Base-by-base conservation (phyloP, 352 stramenopile species). In the Phytophthora pinifolia region DNA sequence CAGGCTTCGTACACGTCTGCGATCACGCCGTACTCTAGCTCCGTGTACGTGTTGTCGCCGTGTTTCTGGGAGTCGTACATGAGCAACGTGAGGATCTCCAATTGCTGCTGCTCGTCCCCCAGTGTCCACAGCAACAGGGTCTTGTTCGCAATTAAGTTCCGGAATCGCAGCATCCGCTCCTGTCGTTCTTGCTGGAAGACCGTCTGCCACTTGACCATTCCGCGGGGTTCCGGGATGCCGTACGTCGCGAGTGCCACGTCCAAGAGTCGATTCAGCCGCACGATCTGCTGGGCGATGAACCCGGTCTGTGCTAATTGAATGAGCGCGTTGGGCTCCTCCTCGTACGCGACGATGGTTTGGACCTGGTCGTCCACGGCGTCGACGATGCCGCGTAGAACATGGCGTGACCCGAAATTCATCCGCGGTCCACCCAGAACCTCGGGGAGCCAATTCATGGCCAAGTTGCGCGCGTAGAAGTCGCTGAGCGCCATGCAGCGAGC, bases 61-160 rank as follows among this genome's bases (percentile, higher is more conserved):
- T 70, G 55, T 30, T 60, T 67, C 17, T 60, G 49, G 33, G 59
- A 52, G 34, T 73, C 65, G 29, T 73, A 67, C 9, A 55, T 46
- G 27, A 67, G 42, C 39, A 70, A 47, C 33, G 60, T 64, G 6
- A 70, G 39, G n/a, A 70, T 25, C 27, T 70, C 39, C 12, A 67
- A 18, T 35, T 73, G 60, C 42, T 69, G 65, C 35, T 59, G 22
- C 25, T 67, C 54, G 33, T 61, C 60, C 15, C 65, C 65, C 29
- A 73, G 31, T 5, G 22, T 44, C 7, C 58, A 31, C 18, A 50
- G 5, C 42, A 70, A 41, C 15, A 46, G 25, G 0, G 14, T 25
- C 35, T 49, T 51, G 54, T 67, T 59, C 9, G 34, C 42, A 10
- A 51, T 13, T 20, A 73, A 37, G 25, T 42, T 45, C 27, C 51